Evolutionary conservation across 179 eudicot genomes (phyloP).

Genomic region (Carnegiea gigantea): DNA sequence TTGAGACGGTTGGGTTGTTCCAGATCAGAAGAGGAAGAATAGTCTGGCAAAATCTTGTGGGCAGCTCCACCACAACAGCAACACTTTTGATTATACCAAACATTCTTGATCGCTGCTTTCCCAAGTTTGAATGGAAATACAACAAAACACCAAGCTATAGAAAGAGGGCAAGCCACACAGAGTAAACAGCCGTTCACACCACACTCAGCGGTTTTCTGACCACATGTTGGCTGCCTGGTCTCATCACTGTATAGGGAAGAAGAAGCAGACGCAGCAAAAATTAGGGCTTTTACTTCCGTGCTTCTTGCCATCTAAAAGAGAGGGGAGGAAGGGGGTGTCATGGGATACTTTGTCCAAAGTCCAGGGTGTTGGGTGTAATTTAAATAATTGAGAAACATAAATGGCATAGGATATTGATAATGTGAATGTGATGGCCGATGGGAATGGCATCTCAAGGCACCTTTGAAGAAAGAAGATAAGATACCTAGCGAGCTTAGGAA

Average conservation of each 20-base stretch:
- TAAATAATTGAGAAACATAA: not conserved
- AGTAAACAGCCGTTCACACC: not conserved
- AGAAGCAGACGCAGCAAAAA: not conserved
- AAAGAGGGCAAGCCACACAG: conserved; percentile 7
- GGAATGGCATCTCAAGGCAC: not conserved
- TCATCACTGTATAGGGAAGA: not conserved
- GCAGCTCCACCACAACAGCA: not conserved
- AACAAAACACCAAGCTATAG: not conserved
- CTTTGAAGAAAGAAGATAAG: not conserved
- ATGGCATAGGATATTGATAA: not conserved
- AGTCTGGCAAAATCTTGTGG: not conserved
- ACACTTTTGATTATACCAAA: not conserved
- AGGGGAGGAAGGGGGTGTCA: not conserved
- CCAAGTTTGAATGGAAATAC: not conserved
- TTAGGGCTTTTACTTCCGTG: not conserved
- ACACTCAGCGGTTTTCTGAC: not conserved
- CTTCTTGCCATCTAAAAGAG: not conserved
- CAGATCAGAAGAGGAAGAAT: not conserved
- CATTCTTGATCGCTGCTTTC: not conserved
- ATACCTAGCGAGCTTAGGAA: not conserved
- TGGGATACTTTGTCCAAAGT: not conserved
- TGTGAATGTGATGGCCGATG: not conserved
- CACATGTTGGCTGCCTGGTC: not conserved
- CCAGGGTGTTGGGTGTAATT: not conserved
- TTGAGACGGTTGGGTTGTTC: not conserved